Base-by-base conservation (phyloP, 352 stramenopile genomes). In the Globisporangium cederbergense region DNA sequence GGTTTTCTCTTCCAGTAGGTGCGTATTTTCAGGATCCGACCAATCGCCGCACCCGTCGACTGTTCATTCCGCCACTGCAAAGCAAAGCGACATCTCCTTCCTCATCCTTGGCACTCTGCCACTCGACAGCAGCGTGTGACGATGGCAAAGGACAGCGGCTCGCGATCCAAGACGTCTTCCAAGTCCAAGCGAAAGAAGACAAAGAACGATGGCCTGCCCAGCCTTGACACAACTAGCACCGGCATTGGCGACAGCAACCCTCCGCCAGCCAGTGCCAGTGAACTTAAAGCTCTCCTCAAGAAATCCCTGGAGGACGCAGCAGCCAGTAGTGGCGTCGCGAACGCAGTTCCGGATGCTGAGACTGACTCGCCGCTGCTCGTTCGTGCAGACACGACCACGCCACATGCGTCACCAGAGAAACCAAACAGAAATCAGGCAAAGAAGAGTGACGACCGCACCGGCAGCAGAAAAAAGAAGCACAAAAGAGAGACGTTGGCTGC, bases 301-400 rank as follows among this genome's bases (percentile, higher is more conserved):
- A 52, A 69, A 13, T 50, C 62, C 5, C 47, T 68, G 9, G 22
- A 42, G 51, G 8, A 52, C 57, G 32, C 51, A 51, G 22, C 11
- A 32, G 13, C 38, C 11, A 28, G 2, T 14, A 47, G 52, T 20
- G 72, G 51, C 1, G 14, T 68, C 5, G 64, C 72, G 10, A 81
- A 81, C 45, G 40, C 28, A 2, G 49, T 68, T 13, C 50, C 60
- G 22, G 73, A 53, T 58, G 70, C 77, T 5, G 59, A 70, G 14
- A 74, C 67, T 6, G 74, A 85, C 32, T 72, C 79, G 1, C 72
- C 77, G 3, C 53, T 87, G 10, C 60, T 90, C 14, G 50, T 73
- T 22, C 65, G 60, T 3, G 47, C 65, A 4, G 67, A 77, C 18
- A 65, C n/a, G n/a, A 58, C 20, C 32, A 62, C 8, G n/a, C 8